phyloP scores from a whole-genome alignment of 2,329 filamentous ascomycete species.

The Dryadomyces sulphureus region DNA sequence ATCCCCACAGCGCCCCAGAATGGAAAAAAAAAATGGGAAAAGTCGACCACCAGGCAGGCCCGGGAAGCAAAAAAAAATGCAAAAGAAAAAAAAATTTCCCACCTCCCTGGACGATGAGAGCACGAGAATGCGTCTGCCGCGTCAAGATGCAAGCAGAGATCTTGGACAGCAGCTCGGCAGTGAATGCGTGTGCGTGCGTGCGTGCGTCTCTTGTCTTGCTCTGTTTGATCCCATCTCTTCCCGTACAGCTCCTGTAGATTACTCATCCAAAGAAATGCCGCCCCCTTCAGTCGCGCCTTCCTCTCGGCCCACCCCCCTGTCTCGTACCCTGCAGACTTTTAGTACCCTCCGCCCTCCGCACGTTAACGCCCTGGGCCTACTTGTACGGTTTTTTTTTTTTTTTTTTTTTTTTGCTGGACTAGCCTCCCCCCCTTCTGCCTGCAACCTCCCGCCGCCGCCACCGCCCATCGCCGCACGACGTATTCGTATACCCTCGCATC shows the following conservation, averaged over 20 bases:
- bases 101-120: no score
- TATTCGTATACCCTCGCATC: no score
- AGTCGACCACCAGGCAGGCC: not conserved
- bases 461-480: slow-evolving; percentile 3
- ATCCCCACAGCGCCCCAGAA: not conserved
- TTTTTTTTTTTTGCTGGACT: not conserved
- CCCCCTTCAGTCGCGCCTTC: slow-evolving; percentile 3
- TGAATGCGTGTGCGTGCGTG: no score
- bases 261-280: no score
- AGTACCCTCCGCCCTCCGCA: slow-evolving; percentile 8
- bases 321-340: slow-evolving; percentile 3
- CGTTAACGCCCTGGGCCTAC: slow-evolving; percentile 4
- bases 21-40: slow-evolving; percentile 1
- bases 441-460: slow-evolving; percentile 6
- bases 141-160: no score
- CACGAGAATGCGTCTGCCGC: no score
- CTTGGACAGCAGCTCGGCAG: no score
- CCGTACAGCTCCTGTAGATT: no score
- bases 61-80: not conserved
- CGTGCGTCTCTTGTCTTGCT: no score
- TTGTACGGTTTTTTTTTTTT: slow-evolving; percentile 2
- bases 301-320: slow-evolving; percentile 4
- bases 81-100: not conserved
- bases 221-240: no score
- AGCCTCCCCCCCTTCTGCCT: slow-evolving; percentile 6